Conservation (phyloP, 1,284 basidiomycete genomes). For the Puccinia novopanici region DNA sequence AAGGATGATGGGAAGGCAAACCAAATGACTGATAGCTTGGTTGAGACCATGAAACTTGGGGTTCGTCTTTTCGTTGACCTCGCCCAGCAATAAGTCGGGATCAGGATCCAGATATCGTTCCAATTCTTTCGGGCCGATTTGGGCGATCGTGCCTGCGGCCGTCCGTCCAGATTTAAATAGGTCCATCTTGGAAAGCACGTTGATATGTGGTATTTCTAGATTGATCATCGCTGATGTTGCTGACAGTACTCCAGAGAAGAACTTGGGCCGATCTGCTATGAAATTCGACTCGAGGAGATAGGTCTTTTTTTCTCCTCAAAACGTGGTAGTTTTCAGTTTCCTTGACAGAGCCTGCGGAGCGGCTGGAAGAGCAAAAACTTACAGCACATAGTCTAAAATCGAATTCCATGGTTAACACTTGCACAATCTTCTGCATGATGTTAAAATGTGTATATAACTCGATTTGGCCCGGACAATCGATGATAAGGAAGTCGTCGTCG, state of each 20-base stretch:
- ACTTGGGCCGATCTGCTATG: constrained; percentile 98
- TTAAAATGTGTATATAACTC: constrained; percentile 99
- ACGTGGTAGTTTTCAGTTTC: too few species aligned
- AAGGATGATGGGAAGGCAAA: constrained; percentile 60
- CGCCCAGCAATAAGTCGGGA: constrained; percentile 78
- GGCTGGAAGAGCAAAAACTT: constrained; percentile 63
- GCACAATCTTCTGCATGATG: constrained; percentile 84
- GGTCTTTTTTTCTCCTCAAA: constrained; percentile 62
- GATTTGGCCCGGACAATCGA: constrained; percentile 98
- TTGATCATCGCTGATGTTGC: constrained; percentile 99
- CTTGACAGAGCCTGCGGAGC: constrained; percentile 59
- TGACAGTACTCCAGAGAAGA: constrained; percentile 95
- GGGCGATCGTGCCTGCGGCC: constrained; percentile 55
- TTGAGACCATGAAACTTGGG: constrained; percentile 90
- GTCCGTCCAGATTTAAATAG: constrained; percentile 74
- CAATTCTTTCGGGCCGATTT: constrained; percentile 24
- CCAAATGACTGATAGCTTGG: constrained; percentile 88
- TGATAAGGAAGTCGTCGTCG: constrained; percentile 95
- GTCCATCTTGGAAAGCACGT: constrained; percentile 99
- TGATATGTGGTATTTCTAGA: constrained; percentile 93
- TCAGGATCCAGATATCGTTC: constrained; percentile 91
- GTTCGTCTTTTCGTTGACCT: constrained; percentile 70
- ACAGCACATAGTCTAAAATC: constrained; percentile 49
- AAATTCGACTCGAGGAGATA: constrained; percentile 98
- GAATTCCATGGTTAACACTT: constrained; percentile 60